Conservation (phyloP, 176 grass and related monocot species). For the Triticum aestivum region DNA sequence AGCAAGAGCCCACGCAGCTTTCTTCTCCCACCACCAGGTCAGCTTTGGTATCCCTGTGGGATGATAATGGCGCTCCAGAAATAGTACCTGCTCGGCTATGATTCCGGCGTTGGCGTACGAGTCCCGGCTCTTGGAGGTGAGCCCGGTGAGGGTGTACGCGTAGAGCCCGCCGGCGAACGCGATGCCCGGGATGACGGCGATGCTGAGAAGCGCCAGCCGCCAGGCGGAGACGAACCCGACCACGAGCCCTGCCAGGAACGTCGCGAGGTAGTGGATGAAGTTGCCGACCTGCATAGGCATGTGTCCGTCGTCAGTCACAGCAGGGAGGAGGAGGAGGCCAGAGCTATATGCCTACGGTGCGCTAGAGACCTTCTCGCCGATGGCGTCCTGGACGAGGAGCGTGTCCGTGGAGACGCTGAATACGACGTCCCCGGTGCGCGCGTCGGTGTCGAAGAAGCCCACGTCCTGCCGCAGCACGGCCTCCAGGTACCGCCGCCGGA, state of each 20-base stretch:
- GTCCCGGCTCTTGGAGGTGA: conserved; percentile 87
- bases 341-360: too few species aligned
- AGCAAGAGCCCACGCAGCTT: conserved; percentile 30
- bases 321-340: too few species aligned
- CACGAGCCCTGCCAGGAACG: conserved; percentile 81
- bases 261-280: conserved; percentile 96
- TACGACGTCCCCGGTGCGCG: conserved; percentile 87
- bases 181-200: conserved; percentile 86
- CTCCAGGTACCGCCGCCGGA: conserved; percentile 80
- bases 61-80: conserved; percentile 19
- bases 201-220: conserved; percentile 81
- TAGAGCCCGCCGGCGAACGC: conserved; percentile 85
- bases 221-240: conserved; percentile 86
- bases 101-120: conserved; percentile 84
- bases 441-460: conserved; percentile 92
- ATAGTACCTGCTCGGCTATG: conserved; percentile 76
- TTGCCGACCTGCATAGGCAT: conserved; percentile 64
- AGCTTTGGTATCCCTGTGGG: conserved; percentile 30
- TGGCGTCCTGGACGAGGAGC: conserved; percentile 95
- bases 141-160: conserved; percentile 70
- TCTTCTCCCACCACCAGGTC: not conserved
- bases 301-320: not conserved
- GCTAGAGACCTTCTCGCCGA: conserved; percentile 82
- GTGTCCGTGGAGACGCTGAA: conserved; percentile 89
- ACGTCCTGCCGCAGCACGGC: conserved; percentile 89